Evolutionary conservation across 2,329 filamentous ascomycete genomes (phyloP), one percentile per base, ranked within the genome.

Genomic region (Pseudohalonectria lignicola): DNA sequence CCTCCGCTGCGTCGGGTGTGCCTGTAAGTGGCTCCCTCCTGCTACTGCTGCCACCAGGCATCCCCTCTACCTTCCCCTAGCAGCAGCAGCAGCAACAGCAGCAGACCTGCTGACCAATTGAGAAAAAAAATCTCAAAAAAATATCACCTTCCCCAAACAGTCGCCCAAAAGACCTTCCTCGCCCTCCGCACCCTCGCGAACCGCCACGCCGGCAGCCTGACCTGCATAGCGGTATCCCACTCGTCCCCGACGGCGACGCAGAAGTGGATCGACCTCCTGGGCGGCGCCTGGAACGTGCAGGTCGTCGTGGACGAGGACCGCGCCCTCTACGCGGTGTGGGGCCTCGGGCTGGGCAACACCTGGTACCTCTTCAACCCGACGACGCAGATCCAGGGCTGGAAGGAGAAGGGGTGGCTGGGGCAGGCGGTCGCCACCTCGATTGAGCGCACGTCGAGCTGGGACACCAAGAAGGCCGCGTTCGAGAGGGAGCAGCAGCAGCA

Each of bases 161-260:
- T 74, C 49, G 70, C 70, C 16, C 68, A 73, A 47, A 68, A 74
- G 47, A 67, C 71, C 5, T 77, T 78, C 49, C 59, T 76, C 42
- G 58, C 64, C 43, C 63, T 77, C 39, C 70, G 73, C 36, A 58
- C 67, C 31, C 61, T 78, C 41, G 64, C 71, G 11, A 71, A 68
- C 53, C 66, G 66, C 36, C 61, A 73, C 46, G 57, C 64, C 37
- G 53, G 55, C 47, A 56, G 57, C 31, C 57, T 77, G 10, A 63
- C 62, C 41, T 77, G 72, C 57, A 60, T 78, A 40, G 73, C 74
- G 44, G 61, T 78, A 36, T 77, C 73, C 18, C 74, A 79, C 56
- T 69, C 74, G 29, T 76, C 73, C 8, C 53, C 60, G 4, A 58
- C 63, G 17, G 72, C 74, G 21, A 78, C 74, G 1, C 54, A 62